phyloP scores from a whole-genome alignment of 768 basidiomycete species.

The Podaxis sp. region DNA sequence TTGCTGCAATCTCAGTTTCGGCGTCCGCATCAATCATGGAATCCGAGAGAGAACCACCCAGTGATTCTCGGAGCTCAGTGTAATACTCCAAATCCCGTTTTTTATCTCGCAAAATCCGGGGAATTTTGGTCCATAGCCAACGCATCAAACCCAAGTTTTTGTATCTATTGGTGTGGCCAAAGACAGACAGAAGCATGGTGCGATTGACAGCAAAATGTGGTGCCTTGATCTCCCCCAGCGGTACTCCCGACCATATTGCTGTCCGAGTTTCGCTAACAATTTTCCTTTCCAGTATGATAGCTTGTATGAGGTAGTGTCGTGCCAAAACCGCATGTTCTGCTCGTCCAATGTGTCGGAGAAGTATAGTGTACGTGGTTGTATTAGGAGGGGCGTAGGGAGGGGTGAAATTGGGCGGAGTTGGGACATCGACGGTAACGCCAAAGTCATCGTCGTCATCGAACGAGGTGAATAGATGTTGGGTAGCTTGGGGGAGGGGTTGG shows the following conservation, averaged over 20 bases:
- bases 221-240: constrained; percentile 36
- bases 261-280: constrained; percentile 29
- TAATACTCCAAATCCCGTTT: constrained; percentile 44
- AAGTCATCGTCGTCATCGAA: constrained; percentile 76
- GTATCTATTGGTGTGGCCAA: constrained; percentile 55
- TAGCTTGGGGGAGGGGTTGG: constrained; percentile 57
- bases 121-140: constrained; percentile 53
- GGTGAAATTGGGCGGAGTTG: constrained; percentile 31
- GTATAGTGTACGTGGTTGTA: constrained; percentile 60
- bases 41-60: neutral
- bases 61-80: constrained; percentile 25
- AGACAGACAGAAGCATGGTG: constrained; percentile 52
- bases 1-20: constrained; percentile 13
- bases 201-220: constrained; percentile 58
- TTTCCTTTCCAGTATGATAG: constrained; percentile 43
- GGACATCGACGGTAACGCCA: constrained; percentile 38
- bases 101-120: constrained; percentile 47
- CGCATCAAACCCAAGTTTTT: constrained; percentile 59
- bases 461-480: constrained; percentile 44
- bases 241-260: constrained; percentile 19
- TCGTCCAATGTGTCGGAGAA: constrained; percentile 57
- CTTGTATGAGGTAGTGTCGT: constrained; percentile 65
- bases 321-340: constrained; percentile 50
- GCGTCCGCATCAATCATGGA: neutral
- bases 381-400: constrained; percentile 53